Evolutionary conservation across 768 basidiomycete species (phyloP).

Genomic region (Lentinula detonsa): DNA sequence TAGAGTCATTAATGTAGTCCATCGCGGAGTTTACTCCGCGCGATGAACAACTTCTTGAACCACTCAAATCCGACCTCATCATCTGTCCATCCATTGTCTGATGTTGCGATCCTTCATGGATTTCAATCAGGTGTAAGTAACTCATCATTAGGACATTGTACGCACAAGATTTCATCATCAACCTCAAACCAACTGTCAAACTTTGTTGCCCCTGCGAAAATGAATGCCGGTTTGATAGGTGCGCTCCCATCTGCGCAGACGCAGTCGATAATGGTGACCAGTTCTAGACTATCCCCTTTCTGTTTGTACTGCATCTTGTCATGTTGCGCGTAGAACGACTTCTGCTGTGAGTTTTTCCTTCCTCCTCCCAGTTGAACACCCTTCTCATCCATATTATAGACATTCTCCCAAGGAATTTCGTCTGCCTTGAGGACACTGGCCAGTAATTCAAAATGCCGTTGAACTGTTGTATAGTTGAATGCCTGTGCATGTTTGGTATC

Average conservation of each 20-base stretch:
- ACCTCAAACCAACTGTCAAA: slow-evolving; percentile 19
- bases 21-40: too few relatives aligned
- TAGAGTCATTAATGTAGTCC: too few relatives aligned
- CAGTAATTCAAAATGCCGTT: slow-evolving; percentile 15
- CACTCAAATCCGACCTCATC: slow-evolving; percentile 25
- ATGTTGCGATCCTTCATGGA: slow-evolving; percentile 1
- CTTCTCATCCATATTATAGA: slow-evolving; percentile 25
- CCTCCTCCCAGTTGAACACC: slow-evolving; percentile 23
- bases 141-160: too few relatives aligned
- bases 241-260: slow-evolving; percentile 28
- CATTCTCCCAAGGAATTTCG: slow-evolving; percentile 22
- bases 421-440: slow-evolving; percentile 13
- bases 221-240: slow-evolving; percentile 22
- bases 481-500: slow-evolving; percentile 21
- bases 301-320: slow-evolving; percentile 15
- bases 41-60: not conserved
- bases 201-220: slow-evolving; percentile 24
- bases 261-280: slow-evolving; percentile 35
- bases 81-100: slow-evolving; percentile 39
- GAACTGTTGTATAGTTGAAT: slow-evolving; percentile 16
- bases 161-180: slow-evolving; percentile 15
- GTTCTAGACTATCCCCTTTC: slow-evolving; percentile 27
- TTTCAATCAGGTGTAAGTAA: too few relatives aligned
- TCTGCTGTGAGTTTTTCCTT: not conserved
- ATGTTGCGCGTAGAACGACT: slow-evolving; percentile 14